Evolutionary conservation across 495 filamentous ascomycete genomes (phyloP), one percentile per base, ranked within the genome.

Genomic region (Penicillium manginii): DNA sequence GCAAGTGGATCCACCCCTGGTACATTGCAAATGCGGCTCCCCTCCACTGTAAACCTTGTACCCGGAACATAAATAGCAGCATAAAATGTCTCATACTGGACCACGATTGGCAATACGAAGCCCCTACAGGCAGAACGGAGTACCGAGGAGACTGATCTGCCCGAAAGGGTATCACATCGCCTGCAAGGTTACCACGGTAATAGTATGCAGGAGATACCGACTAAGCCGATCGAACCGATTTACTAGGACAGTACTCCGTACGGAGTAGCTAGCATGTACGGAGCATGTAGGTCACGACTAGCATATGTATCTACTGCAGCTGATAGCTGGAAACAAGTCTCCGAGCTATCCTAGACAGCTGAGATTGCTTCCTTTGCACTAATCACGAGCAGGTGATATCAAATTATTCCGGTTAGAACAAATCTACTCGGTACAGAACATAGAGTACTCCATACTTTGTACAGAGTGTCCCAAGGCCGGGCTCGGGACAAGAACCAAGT

Each of bases 81-180:
- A 23, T 21, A 64, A 68, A 69, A 69, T 69, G 63, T 51, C 66
- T 69, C 66, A 69, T 66, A 64, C 22, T 47, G 45, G 22, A 47
- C 10, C 26, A 14, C 21, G 10, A 47, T 46, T 59, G 57, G 42
- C 22, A 58, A 19, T 43, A 29, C 0, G 26, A 4, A 29, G 5
- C 26, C 26, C 26, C 26, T 29, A 29, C 26, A 29, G 14, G 46
- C 26, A 31, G 17, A 11, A 9, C 46, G 11, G 19, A 49, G 17
- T 43, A 9, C 40, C 15, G 21, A 11, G 17, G 43, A 46, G 4
- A 46, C 21, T 46, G 14, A 46, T 22, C 49, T 39, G 21, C 26
- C 26, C 26, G 50, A 31, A 57, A 42, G 40, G 47, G 47, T 18
- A 57, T 19, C 37, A 37, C 19, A 37, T 57, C 47, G 55, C 18